These are phyloP conservation scores for Nothophoma quercina DNA, from an alignment of 2,329 filamentous ascomycete species.

Conservation along the genomic window DNA sequence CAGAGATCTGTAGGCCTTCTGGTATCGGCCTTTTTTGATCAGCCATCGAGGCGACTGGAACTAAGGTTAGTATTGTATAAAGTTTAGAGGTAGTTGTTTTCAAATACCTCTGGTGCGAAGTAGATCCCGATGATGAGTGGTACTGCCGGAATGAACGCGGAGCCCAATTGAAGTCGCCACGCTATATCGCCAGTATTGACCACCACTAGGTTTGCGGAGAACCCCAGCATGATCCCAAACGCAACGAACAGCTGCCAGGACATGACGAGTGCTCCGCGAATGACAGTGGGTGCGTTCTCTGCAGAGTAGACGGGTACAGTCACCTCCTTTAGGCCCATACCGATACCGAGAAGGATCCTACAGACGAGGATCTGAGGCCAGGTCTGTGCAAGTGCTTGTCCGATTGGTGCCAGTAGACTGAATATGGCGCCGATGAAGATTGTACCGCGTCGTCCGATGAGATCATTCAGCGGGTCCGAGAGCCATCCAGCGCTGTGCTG, in stretches of 20 bases:
- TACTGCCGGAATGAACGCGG: slow-evolving; percentile 50
- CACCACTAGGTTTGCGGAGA: slow-evolving; percentile 52
- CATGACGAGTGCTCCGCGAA: slow-evolving; percentile 59
- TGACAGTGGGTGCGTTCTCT: slow-evolving; percentile 57
- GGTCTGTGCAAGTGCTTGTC: slow-evolving; percentile 44
- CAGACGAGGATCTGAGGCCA: slow-evolving; percentile 52
- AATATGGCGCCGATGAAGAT: slow-evolving; percentile 47
- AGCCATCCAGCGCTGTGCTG: slow-evolving; percentile 35
- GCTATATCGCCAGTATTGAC: slow-evolving; percentile 45
- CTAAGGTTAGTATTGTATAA: not conserved
- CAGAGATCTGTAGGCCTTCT: slow-evolving; percentile 50
- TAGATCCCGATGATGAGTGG: slow-evolving; percentile 50
- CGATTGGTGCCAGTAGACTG: slow-evolving; percentile 46
- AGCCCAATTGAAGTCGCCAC: slow-evolving; percentile 51
- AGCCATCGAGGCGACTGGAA: slow-evolving; percentile 34
- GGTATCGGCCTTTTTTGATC: slow-evolving; percentile 51
- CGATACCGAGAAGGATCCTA: slow-evolving; percentile 49
- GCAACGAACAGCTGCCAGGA: slow-evolving; percentile 55
- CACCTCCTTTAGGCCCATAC: slow-evolving; percentile 56
- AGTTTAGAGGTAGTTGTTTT: no score
- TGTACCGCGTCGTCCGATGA: slow-evolving; percentile 42
- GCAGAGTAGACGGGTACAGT: slow-evolving; percentile 57
- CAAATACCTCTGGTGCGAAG: slow-evolving; percentile 52
- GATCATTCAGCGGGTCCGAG: slow-evolving; percentile 41
- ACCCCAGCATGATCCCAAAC: slow-evolving; percentile 57